These are phyloP conservation scores for Fusarium nelsonii DNA, from an alignment of 2,329 filamentous ascomycete species.

Conservation along the genomic window DNA sequence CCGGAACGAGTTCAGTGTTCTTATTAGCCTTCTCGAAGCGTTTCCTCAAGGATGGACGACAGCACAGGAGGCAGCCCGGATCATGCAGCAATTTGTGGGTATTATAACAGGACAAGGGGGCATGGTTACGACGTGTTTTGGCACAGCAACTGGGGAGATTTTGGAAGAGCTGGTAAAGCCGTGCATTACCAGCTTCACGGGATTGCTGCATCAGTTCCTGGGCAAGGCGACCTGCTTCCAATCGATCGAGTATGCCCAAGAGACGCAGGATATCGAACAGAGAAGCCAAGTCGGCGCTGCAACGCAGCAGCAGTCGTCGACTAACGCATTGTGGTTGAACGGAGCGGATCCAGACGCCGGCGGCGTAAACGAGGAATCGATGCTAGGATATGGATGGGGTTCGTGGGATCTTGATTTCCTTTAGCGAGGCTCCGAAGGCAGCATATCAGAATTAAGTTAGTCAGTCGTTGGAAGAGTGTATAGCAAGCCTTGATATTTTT, in stretches of 20 bases:
- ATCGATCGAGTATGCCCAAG: conserved; percentile 38
- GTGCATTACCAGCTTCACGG: conserved; percentile 40
- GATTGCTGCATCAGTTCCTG: conserved; percentile 51
- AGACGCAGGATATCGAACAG: conserved; percentile 30
- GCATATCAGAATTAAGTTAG: background rate
- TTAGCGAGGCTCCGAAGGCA: conserved; percentile 13
- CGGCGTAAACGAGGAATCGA: conserved; percentile 36
- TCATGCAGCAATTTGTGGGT: conserved; percentile 51
- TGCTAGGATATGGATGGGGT: conserved; percentile 45
- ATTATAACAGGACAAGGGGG: conserved; percentile 37
- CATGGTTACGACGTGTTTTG: conserved; percentile 35
- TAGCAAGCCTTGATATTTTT: background rate
- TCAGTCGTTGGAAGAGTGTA: background rate
- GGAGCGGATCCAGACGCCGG: conserved; percentile 26
- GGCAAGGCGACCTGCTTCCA: conserved; percentile 52
- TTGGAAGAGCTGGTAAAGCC: conserved; percentile 39
- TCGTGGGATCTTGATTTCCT: conserved; percentile 49
- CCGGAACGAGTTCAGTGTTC: conserved; percentile 53
- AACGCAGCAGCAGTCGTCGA: conserved; percentile 33
- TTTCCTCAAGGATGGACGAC: conserved; percentile 54
- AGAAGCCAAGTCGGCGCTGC: conserved; percentile 16
- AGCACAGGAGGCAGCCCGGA: conserved; percentile 52
- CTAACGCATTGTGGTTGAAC: conserved; percentile 42
- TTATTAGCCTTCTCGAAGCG: conserved; percentile 54
- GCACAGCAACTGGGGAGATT: conserved; percentile 31